Evolutionary conservation across 257 asterid species (phyloP), one percentile per base, ranked within the genome.

Genomic region (Dorcoceras hygrometricum): DNA sequence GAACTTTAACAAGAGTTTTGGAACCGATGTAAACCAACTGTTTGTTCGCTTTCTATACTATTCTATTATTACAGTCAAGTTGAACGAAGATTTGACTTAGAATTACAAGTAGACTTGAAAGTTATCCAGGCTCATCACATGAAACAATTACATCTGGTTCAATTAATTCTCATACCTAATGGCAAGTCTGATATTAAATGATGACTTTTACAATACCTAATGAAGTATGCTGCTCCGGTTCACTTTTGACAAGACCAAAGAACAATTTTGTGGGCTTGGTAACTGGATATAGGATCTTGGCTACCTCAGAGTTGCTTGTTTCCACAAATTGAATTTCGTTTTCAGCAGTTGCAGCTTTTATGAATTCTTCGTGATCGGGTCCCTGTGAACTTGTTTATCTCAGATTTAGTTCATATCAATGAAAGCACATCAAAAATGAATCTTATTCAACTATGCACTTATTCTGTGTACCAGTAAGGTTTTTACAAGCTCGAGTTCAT

Each of bases 281-380:
- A 54, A 50, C 50, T 22, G 87, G 97, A 72, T 83, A 90, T 28
- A 94, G 72, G 54, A 79, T 76, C 65, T 81, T 76, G 66, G 87
- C 86, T 55, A 87, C 75, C 75, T 94, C 97, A 23, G 51, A 18
- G 72, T 79, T 77, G 76, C 81, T 82, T n/a, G 96, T 85, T 79
- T 83, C 93, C 58, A 94, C 82, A 80, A 94, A 94, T 70, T 94
- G 97, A 71, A 87, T 75, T 69, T 88, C 96, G 78, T 84, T 80
- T 56, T 94, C 99, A 53, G 80, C 77, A 67, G 62, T 71, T 55
- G 99, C 96, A 68, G 96, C 95, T 77, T 84, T 87, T 25, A 74
- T n/a, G 66, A 87, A 94, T 66, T 82, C 96, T 66, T 70, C 88
- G 67, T 90, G 86, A 63, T 85, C 86, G 48, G 76, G 71, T 75